Base-by-base conservation (phyloP, 371 early-diverging fungal species). In the Mucor ambiguus region DNA sequence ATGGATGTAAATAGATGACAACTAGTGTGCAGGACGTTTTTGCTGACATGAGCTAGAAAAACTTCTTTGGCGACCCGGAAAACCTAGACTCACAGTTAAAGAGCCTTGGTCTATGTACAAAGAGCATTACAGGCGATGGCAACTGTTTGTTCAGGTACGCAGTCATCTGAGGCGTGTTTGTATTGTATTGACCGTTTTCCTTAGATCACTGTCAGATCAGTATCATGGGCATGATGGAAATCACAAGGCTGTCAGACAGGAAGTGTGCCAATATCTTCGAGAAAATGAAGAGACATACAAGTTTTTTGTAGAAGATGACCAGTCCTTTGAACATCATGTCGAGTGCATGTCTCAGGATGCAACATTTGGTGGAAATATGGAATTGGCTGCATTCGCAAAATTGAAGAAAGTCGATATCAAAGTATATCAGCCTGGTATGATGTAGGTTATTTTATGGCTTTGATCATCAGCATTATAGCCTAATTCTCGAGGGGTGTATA, bases 351-450 rank as follows among this genome's bases (percentile, higher is more conserved):
- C 85, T 28, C 74, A 76, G n/a, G 73, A 79, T 33, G 95, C 92
- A 9, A 88, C 87, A 0, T 95, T 84, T 76, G 95, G 92, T 22
- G 93, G 93, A 14, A 93, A 96, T 69, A 79, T 94, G 78, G 96
- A 94, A 74, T 65, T 96, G 24, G 94, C 89, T 1, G 94, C 92
- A 0, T 93, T 91, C 82, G 91, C 95, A 4, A 83, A 90, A 28
- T 64, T 86, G 52, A 78, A 82, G 54, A 60, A 70, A 2, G 84
- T 91, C 12, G 87, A 92, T 68, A 89, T 95, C 62, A 86, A 86
- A 66, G 90, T 95, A 4, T 93, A 95, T 70, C 95, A 94, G 64
- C 79, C 87, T 2, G 93, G 93, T 4, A 75, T 85, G 60, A 87
- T 92, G 83, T 80, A 63, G 41, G 71, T 48, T 22, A 43, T 18